A percentile compares a stretch with the other conserved stretches of the same genome.
Evolutionary conservation across 140 eudicot genomes (phyloP).

Genomic region (Anethum foeniculum): DNA sequence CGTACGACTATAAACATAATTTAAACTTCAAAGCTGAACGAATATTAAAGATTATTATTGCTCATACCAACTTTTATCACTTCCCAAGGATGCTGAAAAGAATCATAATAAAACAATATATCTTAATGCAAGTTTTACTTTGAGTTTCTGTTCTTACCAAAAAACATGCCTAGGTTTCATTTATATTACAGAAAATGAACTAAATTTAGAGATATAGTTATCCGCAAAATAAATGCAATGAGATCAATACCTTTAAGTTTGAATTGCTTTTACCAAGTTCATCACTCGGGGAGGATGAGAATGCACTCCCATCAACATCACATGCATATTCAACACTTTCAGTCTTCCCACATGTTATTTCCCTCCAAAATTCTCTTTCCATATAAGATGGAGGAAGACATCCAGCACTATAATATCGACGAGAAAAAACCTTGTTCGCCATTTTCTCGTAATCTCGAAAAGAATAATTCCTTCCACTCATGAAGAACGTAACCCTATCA

Average conservation of each 20-base stretch:
- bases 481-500: constrained; percentile 90
- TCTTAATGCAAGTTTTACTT: neutral
- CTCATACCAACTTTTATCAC: neutral
- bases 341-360: constrained; percentile 78
- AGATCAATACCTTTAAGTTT: constrained; percentile 71
- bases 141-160: neutral
- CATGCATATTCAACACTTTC: constrained; percentile 97
- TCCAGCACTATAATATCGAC: constrained; percentile 82
- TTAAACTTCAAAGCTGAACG: neutral
- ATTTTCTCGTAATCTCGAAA: constrained; percentile 93
- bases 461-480: constrained; percentile 95
- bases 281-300: constrained; percentile 80
- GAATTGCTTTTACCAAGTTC: constrained; percentile 93
- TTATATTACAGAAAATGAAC: neutral
- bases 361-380: constrained; percentile 97
- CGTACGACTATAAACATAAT: neutral
- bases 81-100: neutral
- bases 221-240: neutral
- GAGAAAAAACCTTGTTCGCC: constrained; percentile 95
- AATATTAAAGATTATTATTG: neutral
- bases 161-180: neutral
- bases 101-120: neutral
- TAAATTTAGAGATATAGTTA: neutral
- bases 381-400: constrained; percentile 76
- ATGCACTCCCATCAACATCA: constrained; percentile 99